Evolutionary conservation across 208 protist genomes (phyloP).

Genomic region (Acanthamoeba rhysodes): DNA sequence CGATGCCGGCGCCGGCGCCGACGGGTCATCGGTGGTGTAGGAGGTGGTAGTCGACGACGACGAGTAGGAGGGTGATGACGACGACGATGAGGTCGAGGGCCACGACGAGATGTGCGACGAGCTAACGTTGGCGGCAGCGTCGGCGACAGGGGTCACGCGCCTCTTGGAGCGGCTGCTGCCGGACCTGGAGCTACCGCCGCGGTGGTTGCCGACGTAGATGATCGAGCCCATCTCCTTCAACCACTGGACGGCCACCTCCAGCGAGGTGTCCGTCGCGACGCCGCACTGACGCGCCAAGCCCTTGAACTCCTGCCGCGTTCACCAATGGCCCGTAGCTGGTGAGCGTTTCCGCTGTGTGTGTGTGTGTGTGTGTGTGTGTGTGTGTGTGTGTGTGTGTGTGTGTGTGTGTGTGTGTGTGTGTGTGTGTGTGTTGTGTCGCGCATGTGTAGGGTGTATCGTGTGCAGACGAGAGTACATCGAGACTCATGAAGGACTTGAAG

Average conservation of each 20-base stretch:
- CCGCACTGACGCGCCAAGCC: background rate
- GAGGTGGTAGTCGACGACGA: background rate
- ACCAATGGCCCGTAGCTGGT: too few relatives aligned
- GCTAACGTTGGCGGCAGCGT: background rate
- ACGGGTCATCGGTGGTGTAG: too few relatives aligned
- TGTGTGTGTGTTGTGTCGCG: too few relatives aligned
- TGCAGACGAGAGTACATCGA: background rate
- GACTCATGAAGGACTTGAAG: background rate
- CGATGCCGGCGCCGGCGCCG: too few relatives aligned
- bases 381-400: too few relatives aligned
- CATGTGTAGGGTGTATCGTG: too few relatives aligned
- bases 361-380: too few relatives aligned
- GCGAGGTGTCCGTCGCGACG: background rate
- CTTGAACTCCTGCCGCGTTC: background rate
- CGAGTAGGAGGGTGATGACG: background rate
- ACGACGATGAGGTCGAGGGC: background rate
- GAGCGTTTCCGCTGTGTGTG: too few relatives aligned
- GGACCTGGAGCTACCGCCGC: too few relatives aligned
- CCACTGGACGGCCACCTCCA: background rate
- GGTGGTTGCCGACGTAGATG: background rate
- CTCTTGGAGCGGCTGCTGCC: background rate
- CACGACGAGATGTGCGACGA: background rate
- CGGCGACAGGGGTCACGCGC: too few relatives aligned
- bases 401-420: too few relatives aligned
- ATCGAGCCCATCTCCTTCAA: background rate